Evolutionary conservation across 345 rosid species (phyloP).

Genomic region (Salix koriyanagi): DNA sequence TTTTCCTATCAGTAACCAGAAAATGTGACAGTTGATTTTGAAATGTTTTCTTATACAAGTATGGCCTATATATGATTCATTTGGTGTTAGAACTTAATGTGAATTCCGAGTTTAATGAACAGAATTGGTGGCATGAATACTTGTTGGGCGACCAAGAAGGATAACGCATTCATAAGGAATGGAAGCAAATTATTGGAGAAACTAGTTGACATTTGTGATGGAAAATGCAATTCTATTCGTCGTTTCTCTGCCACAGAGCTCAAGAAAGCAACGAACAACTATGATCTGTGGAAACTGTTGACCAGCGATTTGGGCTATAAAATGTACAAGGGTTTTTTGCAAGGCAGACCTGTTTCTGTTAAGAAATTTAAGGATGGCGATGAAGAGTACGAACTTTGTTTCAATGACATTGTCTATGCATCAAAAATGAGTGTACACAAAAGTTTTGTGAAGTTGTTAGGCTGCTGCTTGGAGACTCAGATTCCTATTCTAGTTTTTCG

Average conservation of each 20-base stretch:
- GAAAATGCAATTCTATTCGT: conserved; percentile 14
- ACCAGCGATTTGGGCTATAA: too few species aligned
- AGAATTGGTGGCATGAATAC: neutral
- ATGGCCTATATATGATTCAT: too few species aligned
- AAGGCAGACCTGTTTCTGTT: conserved; percentile 7
- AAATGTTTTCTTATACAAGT: too few species aligned
- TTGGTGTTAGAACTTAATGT: too few species aligned
- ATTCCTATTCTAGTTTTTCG: neutral
- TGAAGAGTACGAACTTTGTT: too few species aligned
- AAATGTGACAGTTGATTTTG: too few species aligned
- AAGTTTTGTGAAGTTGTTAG: conserved; percentile 23
- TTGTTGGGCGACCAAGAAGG: neutral
- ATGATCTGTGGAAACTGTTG: neutral
- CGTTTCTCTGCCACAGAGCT: conserved; percentile 14
- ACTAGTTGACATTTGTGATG: conserved; percentile 6
- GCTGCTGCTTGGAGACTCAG: conserved; percentile 26
- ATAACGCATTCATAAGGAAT: conserved; percentile 1
- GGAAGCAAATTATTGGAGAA: conserved; percentile 19
- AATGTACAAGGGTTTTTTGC: conserved; percentile 7
- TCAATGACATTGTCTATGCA: conserved; percentile 9
- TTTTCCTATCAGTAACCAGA: too few species aligned
- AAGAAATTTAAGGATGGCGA: neutral
- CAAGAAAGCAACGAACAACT: conserved; percentile 10
- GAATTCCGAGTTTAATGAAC: too few species aligned
- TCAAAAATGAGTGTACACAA: conserved; percentile 14